Evolutionary conservation across 176 grass and related monocot species (phyloP).

Genomic region (Cymbopogon citratus): DNA sequence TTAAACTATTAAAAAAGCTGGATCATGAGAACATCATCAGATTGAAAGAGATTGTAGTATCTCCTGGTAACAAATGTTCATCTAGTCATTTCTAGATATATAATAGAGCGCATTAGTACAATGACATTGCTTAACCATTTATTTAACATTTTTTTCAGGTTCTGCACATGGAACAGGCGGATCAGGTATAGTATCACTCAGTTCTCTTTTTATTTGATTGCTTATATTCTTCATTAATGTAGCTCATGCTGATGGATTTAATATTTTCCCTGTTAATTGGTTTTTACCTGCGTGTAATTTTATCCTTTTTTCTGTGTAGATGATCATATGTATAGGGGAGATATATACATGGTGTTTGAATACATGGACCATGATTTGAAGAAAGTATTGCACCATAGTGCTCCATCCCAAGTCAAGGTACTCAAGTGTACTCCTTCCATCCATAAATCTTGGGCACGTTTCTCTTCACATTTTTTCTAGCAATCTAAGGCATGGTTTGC

Average conservation of each 20-base stretch:
- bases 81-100: constrained; percentile 24
- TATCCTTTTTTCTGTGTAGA: constrained; percentile 30
- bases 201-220: constrained; percentile 21
- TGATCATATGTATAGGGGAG: constrained; percentile 72
- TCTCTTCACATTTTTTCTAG: background rate
- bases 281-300: background rate
- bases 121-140: background rate
- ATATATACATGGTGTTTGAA: constrained; percentile 89
- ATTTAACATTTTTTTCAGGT: constrained; percentile 34
- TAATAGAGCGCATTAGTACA: background rate
- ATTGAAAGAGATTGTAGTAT: constrained; percentile 76
- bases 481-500: background rate
- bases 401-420: constrained; percentile 49
- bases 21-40: constrained; percentile 81
- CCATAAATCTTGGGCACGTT: background rate
- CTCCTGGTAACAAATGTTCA: constrained; percentile 57
- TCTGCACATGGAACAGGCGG: constrained; percentile 33
- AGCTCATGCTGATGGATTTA: background rate
- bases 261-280: background rate
- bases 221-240: constrained; percentile 17
- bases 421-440: background rate
- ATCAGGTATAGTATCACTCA: constrained; percentile 23
- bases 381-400: constrained; percentile 51
- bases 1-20: constrained; percentile 81
- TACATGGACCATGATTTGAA: constrained; percentile 91